A percentile compares a stretch with the other conserved stretches of the same genome.
Evolutionary conservation across 164 flowering plant genomes (phyloP).

Genomic region (Houttuynia cordata): DNA sequence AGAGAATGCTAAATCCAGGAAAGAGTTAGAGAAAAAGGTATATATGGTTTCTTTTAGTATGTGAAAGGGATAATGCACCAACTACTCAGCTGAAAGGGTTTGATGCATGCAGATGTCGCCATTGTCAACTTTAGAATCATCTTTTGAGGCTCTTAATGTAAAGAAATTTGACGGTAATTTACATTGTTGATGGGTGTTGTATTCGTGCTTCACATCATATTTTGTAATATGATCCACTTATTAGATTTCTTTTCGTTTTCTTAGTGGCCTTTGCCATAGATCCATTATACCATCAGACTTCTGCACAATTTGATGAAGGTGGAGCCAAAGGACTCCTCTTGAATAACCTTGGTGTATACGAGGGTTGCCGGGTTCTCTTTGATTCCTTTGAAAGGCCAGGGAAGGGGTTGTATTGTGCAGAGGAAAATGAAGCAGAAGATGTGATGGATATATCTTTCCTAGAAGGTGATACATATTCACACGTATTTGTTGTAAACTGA

Average conservation of each 20-base stretch:
- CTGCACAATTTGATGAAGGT: slow-evolving; percentile 99
- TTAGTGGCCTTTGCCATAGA: slow-evolving; percentile 88
- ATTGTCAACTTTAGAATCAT: slow-evolving; percentile 76
- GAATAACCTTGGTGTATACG: slow-evolving; percentile 95
- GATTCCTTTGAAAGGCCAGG: slow-evolving; percentile 89
- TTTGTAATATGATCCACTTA: not conserved
- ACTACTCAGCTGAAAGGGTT: slow-evolving; percentile 11
- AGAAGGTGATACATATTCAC: slow-evolving; percentile 42
- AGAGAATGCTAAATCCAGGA: slow-evolving; percentile 37
- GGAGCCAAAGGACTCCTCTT: slow-evolving; percentile 91
- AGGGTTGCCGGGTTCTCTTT: slow-evolving; percentile 77
- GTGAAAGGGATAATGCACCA: not conserved
- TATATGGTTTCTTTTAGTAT: not conserved
- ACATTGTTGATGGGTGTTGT: not conserved
- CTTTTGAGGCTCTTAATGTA: slow-evolving; percentile 82
- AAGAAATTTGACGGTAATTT: slow-evolving; percentile 87
- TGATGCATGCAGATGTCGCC: slow-evolving; percentile 62
- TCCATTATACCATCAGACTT: slow-evolving; percentile 92
- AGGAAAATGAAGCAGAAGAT: slow-evolving; percentile 25
- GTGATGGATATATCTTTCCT: slow-evolving; percentile 71
- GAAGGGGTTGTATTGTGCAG: slow-evolving; percentile 28
- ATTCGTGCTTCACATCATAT: not conserved
- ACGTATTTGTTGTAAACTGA: not conserved
- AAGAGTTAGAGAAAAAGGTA: slow-evolving; percentile 68
- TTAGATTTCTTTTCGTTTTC: slow-evolving; percentile 5